Evolutionary conservation across 2,329 filamentous ascomycete species (phyloP).

Genomic region (Fusarium musae): DNA sequence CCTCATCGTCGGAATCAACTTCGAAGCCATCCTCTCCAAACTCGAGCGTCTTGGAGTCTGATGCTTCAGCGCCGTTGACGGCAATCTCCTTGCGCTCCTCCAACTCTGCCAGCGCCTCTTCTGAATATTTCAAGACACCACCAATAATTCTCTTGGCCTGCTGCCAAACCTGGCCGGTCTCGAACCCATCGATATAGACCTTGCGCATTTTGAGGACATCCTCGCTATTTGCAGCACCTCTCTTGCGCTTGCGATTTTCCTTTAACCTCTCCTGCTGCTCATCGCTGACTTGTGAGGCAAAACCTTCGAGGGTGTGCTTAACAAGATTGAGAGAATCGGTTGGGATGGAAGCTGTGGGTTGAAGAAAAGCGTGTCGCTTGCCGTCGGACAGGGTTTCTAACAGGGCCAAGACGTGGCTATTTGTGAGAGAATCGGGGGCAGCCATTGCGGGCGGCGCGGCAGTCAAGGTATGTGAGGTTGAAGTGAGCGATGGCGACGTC

Average conservation of each 20-base stretch:
- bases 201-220: slow-evolving; percentile 80
- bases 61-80: slow-evolving; percentile 51
- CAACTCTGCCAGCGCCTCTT: slow-evolving; percentile 59
- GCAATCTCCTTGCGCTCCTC: slow-evolving; percentile 61
- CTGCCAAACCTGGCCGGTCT: slow-evolving; percentile 91
- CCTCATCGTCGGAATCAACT: slow-evolving; percentile 46
- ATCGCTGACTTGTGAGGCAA: slow-evolving; percentile 79
- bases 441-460: slow-evolving; percentile 59
- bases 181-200: slow-evolving; percentile 88
- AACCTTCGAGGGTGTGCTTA: slow-evolving; percentile 82
- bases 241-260: slow-evolving; percentile 82
- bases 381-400: slow-evolving; percentile 66
- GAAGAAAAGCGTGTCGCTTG: slow-evolving; percentile 80
- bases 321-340: slow-evolving; percentile 77
- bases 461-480: slow-evolving; percentile 72
- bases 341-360: slow-evolving; percentile 74
- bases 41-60: slow-evolving; percentile 39
- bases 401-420: slow-evolving; percentile 59
- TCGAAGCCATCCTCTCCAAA: slow-evolving; percentile 48
- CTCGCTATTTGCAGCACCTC: slow-evolving; percentile 61
- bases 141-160: slow-evolving; percentile 86
- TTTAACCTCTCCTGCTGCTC: slow-evolving; percentile 76
- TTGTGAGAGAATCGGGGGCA: slow-evolving; percentile 49
- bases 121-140: slow-evolving; percentile 62
- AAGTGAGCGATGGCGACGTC: slow-evolving; percentile 70